Conservation (phyloP, 108 stramenopile genomes). For the Fragilariopsis cylindrus region DNA sequence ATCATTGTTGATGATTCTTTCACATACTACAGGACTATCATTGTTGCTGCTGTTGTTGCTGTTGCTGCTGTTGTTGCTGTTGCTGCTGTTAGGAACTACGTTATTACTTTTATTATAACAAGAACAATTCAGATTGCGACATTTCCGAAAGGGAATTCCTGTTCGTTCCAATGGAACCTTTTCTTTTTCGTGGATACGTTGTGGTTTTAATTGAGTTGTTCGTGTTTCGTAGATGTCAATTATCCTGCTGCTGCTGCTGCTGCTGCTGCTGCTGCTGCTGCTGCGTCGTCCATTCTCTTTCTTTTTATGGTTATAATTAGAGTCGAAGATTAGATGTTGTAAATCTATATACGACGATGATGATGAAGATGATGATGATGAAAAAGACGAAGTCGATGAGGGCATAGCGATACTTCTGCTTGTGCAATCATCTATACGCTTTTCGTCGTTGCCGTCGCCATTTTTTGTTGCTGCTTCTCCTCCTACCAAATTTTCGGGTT, state of each 20-base stretch:
- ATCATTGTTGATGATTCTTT: not conserved
- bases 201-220: conserved; percentile 6
- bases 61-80: not conserved
- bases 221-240: conserved; percentile 6
- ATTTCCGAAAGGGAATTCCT: conserved; percentile 5
- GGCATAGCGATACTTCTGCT: not conserved
- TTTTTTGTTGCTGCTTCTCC: not conserved
- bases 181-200: not conserved
- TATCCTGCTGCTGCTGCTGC: not conserved
- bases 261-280: not conserved
- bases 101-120: not conserved
- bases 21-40: not conserved
- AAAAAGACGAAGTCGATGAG: not conserved
- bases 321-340: conserved; percentile 6
- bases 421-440: not conserved
- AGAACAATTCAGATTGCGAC: not conserved
- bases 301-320: not conserved
- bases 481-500: not conserved
- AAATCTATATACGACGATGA: conserved; percentile 9
- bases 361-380: not conserved
- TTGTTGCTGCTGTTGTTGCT: not conserved
- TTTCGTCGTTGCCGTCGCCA: not conserved
- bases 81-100: not conserved
- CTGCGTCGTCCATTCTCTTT: not conserved
- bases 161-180: not conserved